These are phyloP conservation scores for Cercospora janseana DNA, from an alignment of 2,329 filamentous ascomycete genomes.

Conservation along the genomic window DNA sequence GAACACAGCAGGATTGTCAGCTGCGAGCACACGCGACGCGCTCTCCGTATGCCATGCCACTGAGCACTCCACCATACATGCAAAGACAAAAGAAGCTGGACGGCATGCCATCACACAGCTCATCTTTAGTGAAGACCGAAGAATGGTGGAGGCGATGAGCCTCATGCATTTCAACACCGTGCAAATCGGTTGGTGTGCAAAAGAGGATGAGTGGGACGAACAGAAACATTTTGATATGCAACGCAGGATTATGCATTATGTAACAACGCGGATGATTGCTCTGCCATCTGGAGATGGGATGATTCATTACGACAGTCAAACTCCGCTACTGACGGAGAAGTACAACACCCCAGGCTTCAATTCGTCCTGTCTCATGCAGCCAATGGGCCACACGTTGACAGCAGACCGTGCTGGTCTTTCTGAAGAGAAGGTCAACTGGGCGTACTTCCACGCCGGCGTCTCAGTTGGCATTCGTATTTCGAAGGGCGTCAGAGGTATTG, in stretches of 20 bases:
- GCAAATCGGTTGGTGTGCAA: constrained; percentile 72
- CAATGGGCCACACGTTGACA: constrained; percentile 87
- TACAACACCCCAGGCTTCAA: constrained; percentile 89
- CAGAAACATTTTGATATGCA: constrained; percentile 87
- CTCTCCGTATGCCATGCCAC: constrained; percentile 65
- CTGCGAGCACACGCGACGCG: constrained; percentile 9
- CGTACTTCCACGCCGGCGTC: constrained; percentile 95
- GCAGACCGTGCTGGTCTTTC: constrained; percentile 84
- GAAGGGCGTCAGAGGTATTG: constrained; percentile 83
- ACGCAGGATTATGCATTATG: constrained; percentile 81
- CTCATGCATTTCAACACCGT: constrained; percentile 83
- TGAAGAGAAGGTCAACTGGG: constrained; percentile 97
- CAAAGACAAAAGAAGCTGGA: constrained; percentile 80
- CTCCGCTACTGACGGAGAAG: constrained; percentile 88
- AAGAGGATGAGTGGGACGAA: constrained; percentile 76
- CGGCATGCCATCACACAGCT: constrained; percentile 73
- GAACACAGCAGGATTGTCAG: background rate
- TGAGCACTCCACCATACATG: constrained; percentile 63
- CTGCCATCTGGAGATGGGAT: constrained; percentile 84
- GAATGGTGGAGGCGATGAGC: constrained; percentile 79
- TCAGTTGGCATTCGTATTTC: constrained; percentile 92
- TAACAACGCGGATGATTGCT: constrained; percentile 83
- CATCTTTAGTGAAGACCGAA: constrained; percentile 87
- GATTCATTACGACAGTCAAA: constrained; percentile 81
- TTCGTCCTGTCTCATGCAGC: constrained; percentile 85